Conservation (phyloP, 177 flowering plant species). For the Vitis hybrid region DNA sequence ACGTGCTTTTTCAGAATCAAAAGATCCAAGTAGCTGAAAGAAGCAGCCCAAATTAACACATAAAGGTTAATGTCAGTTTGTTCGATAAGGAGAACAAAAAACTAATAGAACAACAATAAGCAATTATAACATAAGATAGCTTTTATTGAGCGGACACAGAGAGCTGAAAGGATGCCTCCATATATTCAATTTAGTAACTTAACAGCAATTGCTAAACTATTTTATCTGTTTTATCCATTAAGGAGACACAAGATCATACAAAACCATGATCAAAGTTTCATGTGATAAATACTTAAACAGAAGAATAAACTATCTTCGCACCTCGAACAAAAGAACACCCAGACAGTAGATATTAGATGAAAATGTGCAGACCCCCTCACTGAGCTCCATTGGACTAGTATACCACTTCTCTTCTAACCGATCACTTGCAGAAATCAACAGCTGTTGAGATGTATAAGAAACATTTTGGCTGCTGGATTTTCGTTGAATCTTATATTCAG, state of each 20-base stretch:
- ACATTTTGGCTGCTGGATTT: conserved; percentile 18
- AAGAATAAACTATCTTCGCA: conserved; percentile 16
- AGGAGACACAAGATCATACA: neutral
- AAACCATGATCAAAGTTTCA: neutral
- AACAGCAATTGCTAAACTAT: too few species aligned
- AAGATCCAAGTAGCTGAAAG: conserved; percentile 72
- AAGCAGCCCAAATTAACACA: conserved; percentile 22
- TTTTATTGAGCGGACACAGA: too few species aligned
- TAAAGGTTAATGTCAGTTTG: neutral
- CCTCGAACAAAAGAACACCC: conserved; percentile 97
- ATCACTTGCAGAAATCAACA: conserved; percentile 18
- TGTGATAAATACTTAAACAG: neutral
- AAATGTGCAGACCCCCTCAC: conserved; percentile 38
- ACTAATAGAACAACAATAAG: too few species aligned
- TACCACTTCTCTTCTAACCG: conserved; percentile 85
- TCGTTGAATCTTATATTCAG: conserved; percentile 18
- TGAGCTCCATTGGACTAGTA: conserved; percentile 67
- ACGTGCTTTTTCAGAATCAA: conserved; percentile 67
- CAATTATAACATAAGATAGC: too few species aligned
- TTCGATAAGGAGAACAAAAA: too few species aligned
- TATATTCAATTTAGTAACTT: too few species aligned
- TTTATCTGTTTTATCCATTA: neutral
- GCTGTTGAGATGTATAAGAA: conserved; percentile 24
- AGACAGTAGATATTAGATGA: conserved; percentile 77
- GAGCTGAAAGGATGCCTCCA: too few species aligned